phyloP scores from a whole-genome alignment of 192 early-diverging fungal genomes.

The Glomus cerebriforme region DNA sequence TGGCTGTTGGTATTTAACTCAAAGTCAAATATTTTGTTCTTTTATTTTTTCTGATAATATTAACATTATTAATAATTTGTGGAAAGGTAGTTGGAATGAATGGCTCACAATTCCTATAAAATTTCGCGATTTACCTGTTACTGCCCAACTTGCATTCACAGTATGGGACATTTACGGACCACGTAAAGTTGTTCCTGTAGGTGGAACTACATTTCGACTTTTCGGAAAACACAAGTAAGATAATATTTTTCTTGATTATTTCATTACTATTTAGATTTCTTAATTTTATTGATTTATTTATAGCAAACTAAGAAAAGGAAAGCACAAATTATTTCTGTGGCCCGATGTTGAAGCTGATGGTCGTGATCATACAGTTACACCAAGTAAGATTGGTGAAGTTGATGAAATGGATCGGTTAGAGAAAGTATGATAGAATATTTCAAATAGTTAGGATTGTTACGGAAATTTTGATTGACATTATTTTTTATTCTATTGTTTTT shows the following conservation, averaged over 20 bases:
- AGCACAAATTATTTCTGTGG: conserved; percentile 77
- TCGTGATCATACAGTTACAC: conserved; percentile 51
- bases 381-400: conserved; percentile 51
- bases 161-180: conserved; percentile 83
- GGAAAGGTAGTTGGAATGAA: conserved; percentile 76
- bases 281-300: not conserved
- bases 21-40: not conserved
- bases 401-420: conserved; percentile 86
- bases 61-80: not conserved
- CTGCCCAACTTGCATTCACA: conserved; percentile 69
- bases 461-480: not conserved
- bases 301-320: conserved; percentile 85
- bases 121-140: conserved; percentile 79
- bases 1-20: conserved; percentile 49
- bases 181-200: conserved; percentile 70
- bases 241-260: not conserved
- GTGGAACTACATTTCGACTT: conserved; percentile 74
- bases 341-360: conserved; percentile 68
- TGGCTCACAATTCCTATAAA: conserved; percentile 89
- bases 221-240: conserved; percentile 79
- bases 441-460: not conserved
- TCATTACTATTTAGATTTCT: not conserved
- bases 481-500: not conserved
- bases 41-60: conserved; percentile 7
- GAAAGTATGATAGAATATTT: conserved; percentile 54